These are phyloP conservation scores for Mortierella sp. DNA, from an alignment of 371 early-diverging fungal genomes.

Conservation along the genomic window DNA sequence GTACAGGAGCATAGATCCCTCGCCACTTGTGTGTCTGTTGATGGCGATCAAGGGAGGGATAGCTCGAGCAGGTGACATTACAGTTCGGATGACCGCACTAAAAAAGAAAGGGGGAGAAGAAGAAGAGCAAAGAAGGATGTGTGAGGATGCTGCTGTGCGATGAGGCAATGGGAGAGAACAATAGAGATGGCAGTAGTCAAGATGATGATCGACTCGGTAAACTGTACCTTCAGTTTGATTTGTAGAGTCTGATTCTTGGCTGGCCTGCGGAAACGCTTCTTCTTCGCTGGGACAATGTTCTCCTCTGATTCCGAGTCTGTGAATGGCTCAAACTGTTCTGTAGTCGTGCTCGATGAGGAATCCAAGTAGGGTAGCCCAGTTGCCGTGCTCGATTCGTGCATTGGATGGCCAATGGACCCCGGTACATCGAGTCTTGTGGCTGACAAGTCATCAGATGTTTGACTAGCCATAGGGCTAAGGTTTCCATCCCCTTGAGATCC, in stretches of 20 bases:
- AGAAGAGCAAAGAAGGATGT: too few species aligned
- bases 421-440: too few species aligned
- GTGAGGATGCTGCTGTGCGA: too few species aligned
- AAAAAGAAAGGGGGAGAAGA: not conserved
- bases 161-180: too few species aligned
- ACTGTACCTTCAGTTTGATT: not conserved
- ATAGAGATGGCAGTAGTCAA: too few species aligned
- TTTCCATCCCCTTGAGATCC: too few species aligned
- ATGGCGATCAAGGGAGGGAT: conserved; percentile 29
- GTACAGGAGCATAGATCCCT: conserved; percentile 36
- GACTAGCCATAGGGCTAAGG: too few species aligned
- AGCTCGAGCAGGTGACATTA: conserved; percentile 23
- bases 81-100: conserved; percentile 30
- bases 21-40: conserved; percentile 26
- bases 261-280: not conserved
- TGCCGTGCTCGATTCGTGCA: too few species aligned
- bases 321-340: not conserved
- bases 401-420: too few species aligned
- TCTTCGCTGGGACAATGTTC: not conserved
- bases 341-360: too few species aligned
- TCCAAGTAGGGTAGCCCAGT: too few species aligned
- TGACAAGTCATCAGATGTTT: too few species aligned
- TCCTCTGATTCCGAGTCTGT: conserved; percentile 4
- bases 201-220: not conserved
- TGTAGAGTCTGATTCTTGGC: not conserved